Conservation (phyloP, 2,329 filamentous ascomycete species). For the Nothophoma quercina region DNA sequence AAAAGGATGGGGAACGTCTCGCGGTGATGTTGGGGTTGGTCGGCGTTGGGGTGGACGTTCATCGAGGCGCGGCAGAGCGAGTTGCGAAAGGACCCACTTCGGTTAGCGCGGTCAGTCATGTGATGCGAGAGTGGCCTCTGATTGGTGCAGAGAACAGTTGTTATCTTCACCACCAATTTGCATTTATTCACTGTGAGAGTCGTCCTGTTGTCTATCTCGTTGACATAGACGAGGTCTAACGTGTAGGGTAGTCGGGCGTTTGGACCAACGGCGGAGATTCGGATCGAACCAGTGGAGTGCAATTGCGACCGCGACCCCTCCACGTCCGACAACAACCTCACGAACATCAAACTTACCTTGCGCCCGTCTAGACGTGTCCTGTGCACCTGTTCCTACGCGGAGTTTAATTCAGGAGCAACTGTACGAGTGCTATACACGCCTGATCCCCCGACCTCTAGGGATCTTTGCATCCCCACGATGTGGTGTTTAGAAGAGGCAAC, state of each 20-base stretch:
- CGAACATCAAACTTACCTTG: slow-evolving; percentile 17
- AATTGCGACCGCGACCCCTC: slow-evolving; percentile 19
- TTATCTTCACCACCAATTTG: not conserved
- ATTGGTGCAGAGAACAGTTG: slow-evolving; percentile 3
- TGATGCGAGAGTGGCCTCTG: slow-evolving; percentile 15
- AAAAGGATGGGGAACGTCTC: slow-evolving; percentile 46
- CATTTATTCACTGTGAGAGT: slow-evolving; percentile 10
- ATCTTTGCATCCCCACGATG: too few species aligned
- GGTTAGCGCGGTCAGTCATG: slow-evolving; percentile 26
- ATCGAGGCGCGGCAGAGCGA: slow-evolving; percentile 19
- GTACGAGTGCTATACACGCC: not conserved
- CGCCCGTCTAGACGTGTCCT: not conserved
- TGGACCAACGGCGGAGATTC: slow-evolving; percentile 25
- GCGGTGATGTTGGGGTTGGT: slow-evolving; percentile 42
- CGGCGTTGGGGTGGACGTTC: slow-evolving; percentile 33
- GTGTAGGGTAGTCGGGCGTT: slow-evolving; percentile 30
- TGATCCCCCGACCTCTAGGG: too few species aligned
- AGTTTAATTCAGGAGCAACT: too few species aligned
- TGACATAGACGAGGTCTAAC: slow-evolving; percentile 28
- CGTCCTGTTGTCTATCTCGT: slow-evolving; percentile 5
- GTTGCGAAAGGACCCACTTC: not conserved
- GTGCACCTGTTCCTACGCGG: not conserved
- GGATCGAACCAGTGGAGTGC: slow-evolving; percentile 18
- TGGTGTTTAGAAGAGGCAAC: too few species aligned
- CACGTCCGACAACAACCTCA: slow-evolving; percentile 13